Evolutionary conservation across 106 monocot genomes (phyloP), one percentile per base, ranked within the genome.

Genomic region (Acorus calamus): DNA sequence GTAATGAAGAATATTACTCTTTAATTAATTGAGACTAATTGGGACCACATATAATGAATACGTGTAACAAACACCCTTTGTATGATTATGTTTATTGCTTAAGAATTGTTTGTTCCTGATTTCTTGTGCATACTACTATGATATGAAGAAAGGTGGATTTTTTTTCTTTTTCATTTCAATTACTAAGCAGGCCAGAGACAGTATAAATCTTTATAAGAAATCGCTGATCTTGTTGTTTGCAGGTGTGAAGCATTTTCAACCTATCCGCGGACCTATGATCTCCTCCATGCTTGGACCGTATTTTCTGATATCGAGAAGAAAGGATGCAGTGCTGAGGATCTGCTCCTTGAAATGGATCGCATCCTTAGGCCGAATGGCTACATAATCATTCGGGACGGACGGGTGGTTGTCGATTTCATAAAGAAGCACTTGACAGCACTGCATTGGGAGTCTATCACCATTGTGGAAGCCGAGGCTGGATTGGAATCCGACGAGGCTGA

Each of bases 181-280:
- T 28, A 28, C 28, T 28, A 28, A 28, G 28, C 28, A 28, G 28
- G 28, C 0, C 28, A 28, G 28, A 28, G 28, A 28, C 28, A 28
- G 28, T 0, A 1, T 28, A 28, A 28, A 28, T 28, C 28, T 28
- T 28, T 28, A 53, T 12, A 7, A 52, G 8, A 5, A 14, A 14
- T 0, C 12, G 5, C 14, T 47, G 3, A 13, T 3, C 6, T 2
- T 11, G 11, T 7, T 2, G 11, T 56, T 47, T 57, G 41, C 75
- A 94, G 94, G 94, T 94, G 94, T 41, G 82, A 94, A 66, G 79
- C 94, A 8, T 94, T 73, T 76, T 94, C 94, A 43, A 94, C 89
- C 2, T 94, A 94, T 55, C 94, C 94, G 11, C 78, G 94, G 45
- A 94, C 94, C 2, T 94, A 87, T 14, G 94, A 94, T 67, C 89